Evolutionary conservation across 2,329 filamentous ascomycete genomes (phyloP).

Genomic region (Alternaria sp.): DNA sequence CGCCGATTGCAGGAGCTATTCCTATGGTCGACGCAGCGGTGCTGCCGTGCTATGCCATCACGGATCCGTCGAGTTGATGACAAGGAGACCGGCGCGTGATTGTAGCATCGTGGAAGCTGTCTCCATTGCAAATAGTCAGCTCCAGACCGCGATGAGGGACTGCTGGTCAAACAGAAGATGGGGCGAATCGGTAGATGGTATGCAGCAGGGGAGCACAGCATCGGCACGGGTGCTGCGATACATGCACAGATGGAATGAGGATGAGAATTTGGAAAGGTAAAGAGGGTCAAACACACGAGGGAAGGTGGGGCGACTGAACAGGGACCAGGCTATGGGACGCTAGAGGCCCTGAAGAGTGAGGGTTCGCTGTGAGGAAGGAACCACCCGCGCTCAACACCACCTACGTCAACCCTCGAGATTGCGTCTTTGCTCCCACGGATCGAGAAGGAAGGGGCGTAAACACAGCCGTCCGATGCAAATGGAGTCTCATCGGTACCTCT

Average conservation of each 20-base stretch:
- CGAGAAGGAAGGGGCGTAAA: constrained; percentile 4
- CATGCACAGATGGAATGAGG: neutral
- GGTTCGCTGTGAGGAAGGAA: constrained; percentile 1
- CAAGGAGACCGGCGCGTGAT: neutral
- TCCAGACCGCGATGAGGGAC: neutral
- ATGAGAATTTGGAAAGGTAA: neutral
- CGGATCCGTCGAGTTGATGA: neutral
- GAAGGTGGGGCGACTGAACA: constrained; percentile 1
- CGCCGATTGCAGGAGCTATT: neutral
- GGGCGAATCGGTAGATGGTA: neutral
- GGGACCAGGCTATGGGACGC: constrained; percentile 1
- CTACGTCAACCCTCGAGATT: constrained; percentile 6
- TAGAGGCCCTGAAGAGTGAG: neutral
- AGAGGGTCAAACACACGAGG: neutral
- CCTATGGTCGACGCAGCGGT: neutral
- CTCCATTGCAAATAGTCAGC: neutral
- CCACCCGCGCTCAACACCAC: neutral
- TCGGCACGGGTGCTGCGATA: neutral
- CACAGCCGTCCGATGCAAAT: constrained; percentile 6
- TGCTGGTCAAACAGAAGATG: neutral
- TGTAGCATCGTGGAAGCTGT: neutral
- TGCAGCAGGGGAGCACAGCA: constrained; percentile 3
- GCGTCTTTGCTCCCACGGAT: constrained; percentile 2
- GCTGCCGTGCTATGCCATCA: neutral
- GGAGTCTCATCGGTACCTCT: constrained; percentile 27